phyloP scores from a whole-genome alignment of 306 rosid species.

The Cicer cuneatum region DNA sequence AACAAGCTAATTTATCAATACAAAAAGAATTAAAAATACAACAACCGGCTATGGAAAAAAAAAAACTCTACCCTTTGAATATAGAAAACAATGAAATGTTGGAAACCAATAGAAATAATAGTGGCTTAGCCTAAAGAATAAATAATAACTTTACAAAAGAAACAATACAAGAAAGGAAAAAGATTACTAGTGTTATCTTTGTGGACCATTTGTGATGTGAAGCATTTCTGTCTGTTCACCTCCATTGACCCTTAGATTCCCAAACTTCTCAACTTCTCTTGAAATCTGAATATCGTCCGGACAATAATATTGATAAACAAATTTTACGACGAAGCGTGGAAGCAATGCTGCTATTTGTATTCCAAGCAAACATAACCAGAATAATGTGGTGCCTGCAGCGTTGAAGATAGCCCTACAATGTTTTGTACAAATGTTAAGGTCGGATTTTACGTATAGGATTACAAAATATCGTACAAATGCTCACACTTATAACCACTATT shows the following conservation, averaged over 20 bases:
- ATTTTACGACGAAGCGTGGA: conserved; percentile 75
- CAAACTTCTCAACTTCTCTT: conserved; percentile 71
- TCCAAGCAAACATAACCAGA: conserved; percentile 82
- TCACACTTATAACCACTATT: neutral
- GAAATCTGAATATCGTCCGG: conserved; percentile 86
- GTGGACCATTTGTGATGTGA: conserved; percentile 51
- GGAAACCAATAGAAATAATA: conserved; percentile 55
- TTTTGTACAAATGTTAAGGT: conserved; percentile 14
- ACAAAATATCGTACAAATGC: neutral
- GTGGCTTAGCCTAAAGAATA: conserved; percentile 80
- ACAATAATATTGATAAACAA: conserved; percentile 58
- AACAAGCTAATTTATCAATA: conserved; percentile 46
- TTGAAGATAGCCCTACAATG: conserved; percentile 78
- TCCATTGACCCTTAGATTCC: conserved; percentile 50
- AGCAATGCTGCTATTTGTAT: conserved; percentile 58
- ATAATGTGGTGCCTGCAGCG: conserved; percentile 45
- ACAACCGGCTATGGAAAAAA: conserved; percentile 39
- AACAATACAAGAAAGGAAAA: conserved; percentile 16
- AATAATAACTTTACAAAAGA: conserved; percentile 56
- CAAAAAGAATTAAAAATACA: conserved; percentile 42
- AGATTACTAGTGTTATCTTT: conserved; percentile 50
- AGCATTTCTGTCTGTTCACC: conserved; percentile 77
- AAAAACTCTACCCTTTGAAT: conserved; percentile 76
- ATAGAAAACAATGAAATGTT: conserved; percentile 49
- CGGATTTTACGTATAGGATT: conserved; percentile 11